A percentile compares a stretch with the other conserved stretches of the same genome.
These are phyloP conservation scores for Thalassiosira profunda DNA, from an alignment of 108 stramenopile genomes.

Conservation along the genomic window DNA sequence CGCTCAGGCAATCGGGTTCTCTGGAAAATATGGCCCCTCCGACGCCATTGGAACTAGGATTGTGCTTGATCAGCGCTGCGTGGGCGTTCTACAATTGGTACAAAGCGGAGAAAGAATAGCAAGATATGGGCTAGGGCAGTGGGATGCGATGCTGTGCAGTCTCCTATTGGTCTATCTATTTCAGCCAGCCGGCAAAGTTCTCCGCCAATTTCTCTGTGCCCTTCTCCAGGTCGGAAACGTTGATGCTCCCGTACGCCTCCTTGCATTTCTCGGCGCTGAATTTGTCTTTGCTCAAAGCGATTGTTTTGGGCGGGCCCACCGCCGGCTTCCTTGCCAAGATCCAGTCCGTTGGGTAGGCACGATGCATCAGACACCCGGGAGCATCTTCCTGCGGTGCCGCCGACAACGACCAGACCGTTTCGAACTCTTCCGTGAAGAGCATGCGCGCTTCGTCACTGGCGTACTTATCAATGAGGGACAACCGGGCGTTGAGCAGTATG, in stretches of 20 bases:
- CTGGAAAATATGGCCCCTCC: slow-evolving; percentile 5
- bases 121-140: too few relatives aligned
- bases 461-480: slow-evolving; percentile 62
- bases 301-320: slow-evolving; percentile 75
- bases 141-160: too few relatives aligned
- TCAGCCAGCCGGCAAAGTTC: slow-evolving; percentile 82
- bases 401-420: slow-evolving; percentile 69
- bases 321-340: slow-evolving; percentile 81
- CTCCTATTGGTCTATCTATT: slow-evolving; percentile 17
- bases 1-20: slow-evolving; percentile 12
- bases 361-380: slow-evolving; percentile 73
- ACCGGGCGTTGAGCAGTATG: slow-evolving; percentile 81
- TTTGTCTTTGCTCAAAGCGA: slow-evolving; percentile 45
- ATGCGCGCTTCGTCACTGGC: slow-evolving; percentile 53
- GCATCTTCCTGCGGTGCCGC: slow-evolving; percentile 81
- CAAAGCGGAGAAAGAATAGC: too few relatives aligned
- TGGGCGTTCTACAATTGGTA: slow-evolving; percentile 25
- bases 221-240: slow-evolving; percentile 76
- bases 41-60: slow-evolving; percentile 9
- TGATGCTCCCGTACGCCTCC: slow-evolving; percentile 56
- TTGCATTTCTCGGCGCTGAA: slow-evolving; percentile 64
- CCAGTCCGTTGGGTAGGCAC: slow-evolving; percentile 75
- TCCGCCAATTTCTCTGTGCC: slow-evolving; percentile 69
- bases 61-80: slow-evolving; percentile 12
- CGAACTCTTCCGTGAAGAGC: slow-evolving; percentile 70